Evolutionary conservation across 1,139 yeast species (phyloP).

Genomic region (Candida dubliniensis): DNA sequence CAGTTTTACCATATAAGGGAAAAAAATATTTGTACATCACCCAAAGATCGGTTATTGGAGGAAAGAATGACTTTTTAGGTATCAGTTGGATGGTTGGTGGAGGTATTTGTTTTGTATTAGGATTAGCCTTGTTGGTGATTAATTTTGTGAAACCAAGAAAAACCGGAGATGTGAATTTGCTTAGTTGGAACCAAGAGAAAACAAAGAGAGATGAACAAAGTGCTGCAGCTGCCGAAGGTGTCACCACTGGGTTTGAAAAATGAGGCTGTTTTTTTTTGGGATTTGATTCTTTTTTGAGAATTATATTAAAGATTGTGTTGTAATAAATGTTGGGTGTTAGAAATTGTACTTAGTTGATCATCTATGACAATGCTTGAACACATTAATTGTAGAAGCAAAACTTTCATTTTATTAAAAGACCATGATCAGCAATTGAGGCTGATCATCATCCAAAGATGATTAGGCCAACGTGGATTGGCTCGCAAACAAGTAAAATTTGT

Average conservation of each 20-base stretch:
- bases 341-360: slow-evolving; percentile 9
- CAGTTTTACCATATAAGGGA: slow-evolving; percentile 81
- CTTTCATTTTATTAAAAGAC: too few species aligned
- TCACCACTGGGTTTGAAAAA: slow-evolving; percentile 13
- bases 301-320: neutral
- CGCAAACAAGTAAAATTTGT: too few species aligned
- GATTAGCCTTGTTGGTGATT: slow-evolving; percentile 56
- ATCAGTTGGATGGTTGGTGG: slow-evolving; percentile 90
- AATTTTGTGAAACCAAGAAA: slow-evolving; percentile 69
- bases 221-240: slow-evolving; percentile 12
- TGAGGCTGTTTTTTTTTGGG: neutral
- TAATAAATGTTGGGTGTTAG: neutral
- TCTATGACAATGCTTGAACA: too few species aligned
- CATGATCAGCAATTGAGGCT: too few species aligned
- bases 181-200: slow-evolving; percentile 67
- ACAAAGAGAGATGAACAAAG: slow-evolving; percentile 21
- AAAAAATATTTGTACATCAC: slow-evolving; percentile 76
- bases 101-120: slow-evolving; percentile 73
- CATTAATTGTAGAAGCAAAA: too few species aligned
- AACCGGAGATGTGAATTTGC: slow-evolving; percentile 68
- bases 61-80: slow-evolving; percentile 85
- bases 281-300: neutral
- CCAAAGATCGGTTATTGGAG: slow-evolving; percentile 87
- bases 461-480: too few species aligned
- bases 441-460: too few species aligned